These are phyloP conservation scores for Rozella allomycis DNA, from an alignment of 371 early-diverging fungal genomes.

Conservation along the genomic window DNA sequence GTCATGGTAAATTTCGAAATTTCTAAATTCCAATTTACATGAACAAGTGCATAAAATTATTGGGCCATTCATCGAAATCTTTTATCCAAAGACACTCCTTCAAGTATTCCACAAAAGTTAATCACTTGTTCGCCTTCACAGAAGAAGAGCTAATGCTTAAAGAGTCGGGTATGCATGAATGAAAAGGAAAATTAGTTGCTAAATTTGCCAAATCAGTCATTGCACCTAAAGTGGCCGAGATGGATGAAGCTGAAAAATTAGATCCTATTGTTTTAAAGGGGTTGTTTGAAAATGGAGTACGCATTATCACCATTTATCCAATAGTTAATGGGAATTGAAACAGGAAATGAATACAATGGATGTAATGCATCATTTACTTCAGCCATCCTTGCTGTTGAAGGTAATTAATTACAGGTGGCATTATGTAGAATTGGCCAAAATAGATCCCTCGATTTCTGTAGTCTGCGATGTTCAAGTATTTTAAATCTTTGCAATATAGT, in stretches of 20 bases:
- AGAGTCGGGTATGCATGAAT: conserved; percentile 33
- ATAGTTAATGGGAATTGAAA: conserved; percentile 89
- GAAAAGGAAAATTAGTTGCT: conserved; percentile 25
- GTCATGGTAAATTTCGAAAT: too few relatives aligned
- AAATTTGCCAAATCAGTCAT: conserved; percentile 65
- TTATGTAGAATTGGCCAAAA: conserved; percentile 61
- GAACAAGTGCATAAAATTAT: too few relatives aligned
- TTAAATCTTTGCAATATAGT: neutral
- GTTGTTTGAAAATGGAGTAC: conserved; percentile 38
- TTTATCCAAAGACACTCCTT: too few relatives aligned
- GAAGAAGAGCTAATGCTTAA: conserved; percentile 59
- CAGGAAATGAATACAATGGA: conserved; percentile 54
- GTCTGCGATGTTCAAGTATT: conserved; percentile 79
- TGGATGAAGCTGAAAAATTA: conserved; percentile 78
- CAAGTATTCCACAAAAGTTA: too few relatives aligned
- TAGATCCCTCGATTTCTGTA: conserved; percentile 81
- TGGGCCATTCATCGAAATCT: too few relatives aligned
- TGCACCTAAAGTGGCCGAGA: conserved; percentile 60
- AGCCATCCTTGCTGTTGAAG: conserved; percentile 76
- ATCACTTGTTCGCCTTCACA: conserved; percentile 46
- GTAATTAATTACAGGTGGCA: conserved; percentile 6
- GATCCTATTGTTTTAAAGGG: conserved; percentile 59
- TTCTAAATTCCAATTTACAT: too few relatives aligned
- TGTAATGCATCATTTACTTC: conserved; percentile 71
- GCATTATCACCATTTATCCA: neutral